phyloP scores from a whole-genome alignment of 139 green algal genomes.

The Tetraselmis chui region DNA sequence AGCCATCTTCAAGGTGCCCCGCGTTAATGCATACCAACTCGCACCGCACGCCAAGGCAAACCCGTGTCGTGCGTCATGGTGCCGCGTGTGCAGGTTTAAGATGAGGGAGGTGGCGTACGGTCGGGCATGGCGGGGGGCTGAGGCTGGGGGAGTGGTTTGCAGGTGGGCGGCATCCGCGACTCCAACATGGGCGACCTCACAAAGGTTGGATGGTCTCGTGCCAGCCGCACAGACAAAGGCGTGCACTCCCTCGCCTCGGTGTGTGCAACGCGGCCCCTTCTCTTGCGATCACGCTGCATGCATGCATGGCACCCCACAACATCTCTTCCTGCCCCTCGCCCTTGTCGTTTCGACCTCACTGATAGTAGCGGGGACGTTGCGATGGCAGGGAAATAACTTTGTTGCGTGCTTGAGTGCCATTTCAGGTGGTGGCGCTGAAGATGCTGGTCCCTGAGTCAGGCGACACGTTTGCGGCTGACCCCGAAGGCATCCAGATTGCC shows the following conservation, averaged over 20 bases:
- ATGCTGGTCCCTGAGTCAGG: not conserved
- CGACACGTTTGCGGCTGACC: not conserved
- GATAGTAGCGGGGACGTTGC: too few relatives aligned
- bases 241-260: not conserved
- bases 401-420: not conserved
- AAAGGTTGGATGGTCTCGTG: not conserved
- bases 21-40: too few relatives aligned
- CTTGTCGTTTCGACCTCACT: too few relatives aligned
- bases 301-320: too few relatives aligned
- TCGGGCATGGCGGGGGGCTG: not conserved
- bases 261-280: too few relatives aligned
- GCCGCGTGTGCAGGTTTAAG: too few relatives aligned
- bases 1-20: not conserved
- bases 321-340: too few relatives aligned
- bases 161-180: not conserved
- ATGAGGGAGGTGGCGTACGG: not conserved
- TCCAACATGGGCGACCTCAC: not conserved
- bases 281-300: too few relatives aligned
- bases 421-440: not conserved
- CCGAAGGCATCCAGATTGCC: not conserved
- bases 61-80: too few relatives aligned
- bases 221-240: not conserved
- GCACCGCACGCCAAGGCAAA: too few relatives aligned
- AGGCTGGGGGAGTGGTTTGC: not conserved
- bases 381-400: too few relatives aligned